These are phyloP conservation scores for Termitomyces sp. DNA, from an alignment of 768 basidiomycete genomes.

Conservation along the genomic window DNA sequence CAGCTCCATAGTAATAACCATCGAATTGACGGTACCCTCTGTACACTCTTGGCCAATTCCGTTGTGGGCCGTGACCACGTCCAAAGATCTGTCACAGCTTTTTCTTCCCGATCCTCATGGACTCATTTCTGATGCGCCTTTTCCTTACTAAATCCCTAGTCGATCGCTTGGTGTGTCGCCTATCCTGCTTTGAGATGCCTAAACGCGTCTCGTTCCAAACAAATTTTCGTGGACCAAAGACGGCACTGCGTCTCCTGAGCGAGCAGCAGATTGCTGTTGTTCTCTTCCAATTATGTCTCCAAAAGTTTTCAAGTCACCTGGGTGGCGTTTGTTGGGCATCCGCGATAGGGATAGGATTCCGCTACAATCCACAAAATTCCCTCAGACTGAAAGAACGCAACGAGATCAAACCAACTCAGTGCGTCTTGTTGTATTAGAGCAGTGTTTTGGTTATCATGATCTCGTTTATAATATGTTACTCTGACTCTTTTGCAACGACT, in stretches of 20 bases:
- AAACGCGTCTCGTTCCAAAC: background rate
- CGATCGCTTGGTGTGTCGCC: background rate
- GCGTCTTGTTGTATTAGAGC: no score
- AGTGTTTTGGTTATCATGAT: no score
- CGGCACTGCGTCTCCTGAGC: background rate
- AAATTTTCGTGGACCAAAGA: background rate
- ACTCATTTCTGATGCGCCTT: background rate
- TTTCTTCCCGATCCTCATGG: background rate
- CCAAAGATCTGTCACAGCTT: background rate
- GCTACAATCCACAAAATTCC: no score
- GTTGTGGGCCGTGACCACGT: background rate
- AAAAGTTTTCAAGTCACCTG: background rate
- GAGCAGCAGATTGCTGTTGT: background rate
- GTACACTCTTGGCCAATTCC: background rate
- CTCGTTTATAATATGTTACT: background rate
- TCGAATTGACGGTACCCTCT: background rate
- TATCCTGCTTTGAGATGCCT: background rate
- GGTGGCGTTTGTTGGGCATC: no score
- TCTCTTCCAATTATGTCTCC: background rate
- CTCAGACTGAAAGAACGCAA: no score
- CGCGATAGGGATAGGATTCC: no score
- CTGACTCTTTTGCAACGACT: no score
- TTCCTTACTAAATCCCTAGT: no score
- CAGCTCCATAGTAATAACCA: background rate
- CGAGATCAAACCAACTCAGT: background rate